Evolutionary conservation across 2,329 filamentous ascomycete species (phyloP).

Genomic region (Chaetomiaceae sp.): DNA sequence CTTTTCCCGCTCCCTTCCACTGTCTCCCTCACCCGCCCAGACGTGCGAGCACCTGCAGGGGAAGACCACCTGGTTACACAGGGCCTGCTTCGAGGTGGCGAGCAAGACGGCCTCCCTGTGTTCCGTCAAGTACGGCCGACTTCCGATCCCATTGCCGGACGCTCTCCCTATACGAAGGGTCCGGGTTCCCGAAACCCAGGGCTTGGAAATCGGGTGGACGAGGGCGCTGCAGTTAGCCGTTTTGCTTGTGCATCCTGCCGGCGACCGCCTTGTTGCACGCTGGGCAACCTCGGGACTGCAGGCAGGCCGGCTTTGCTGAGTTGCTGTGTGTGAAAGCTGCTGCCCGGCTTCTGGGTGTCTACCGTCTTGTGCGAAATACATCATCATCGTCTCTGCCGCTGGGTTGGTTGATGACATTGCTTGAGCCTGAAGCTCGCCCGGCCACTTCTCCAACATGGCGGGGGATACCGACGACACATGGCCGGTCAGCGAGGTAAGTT

Average conservation of each 20-base stretch:
- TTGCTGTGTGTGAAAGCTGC: no score
- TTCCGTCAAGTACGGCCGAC: conserved; percentile 1
- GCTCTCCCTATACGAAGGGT: conserved; percentile 1
- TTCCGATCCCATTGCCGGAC: background rate
- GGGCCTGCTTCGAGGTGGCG: no score
- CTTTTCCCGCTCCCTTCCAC: no score
- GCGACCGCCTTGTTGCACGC: conserved; percentile 13
- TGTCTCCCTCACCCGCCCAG: no score
- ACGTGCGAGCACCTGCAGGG: no score
- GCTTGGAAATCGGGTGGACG: conserved; percentile 6
- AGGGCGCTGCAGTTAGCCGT: conserved; percentile 23
- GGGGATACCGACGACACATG: conserved; percentile 40
- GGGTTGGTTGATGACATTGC: background rate
- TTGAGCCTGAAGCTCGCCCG: background rate
- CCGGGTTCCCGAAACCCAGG: conserved; percentile 4
- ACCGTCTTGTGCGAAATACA: background rate
- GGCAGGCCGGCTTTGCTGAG: no score
- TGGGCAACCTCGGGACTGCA: no score
- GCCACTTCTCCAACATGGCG: conserved; percentile 35
- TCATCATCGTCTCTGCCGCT: background rate
- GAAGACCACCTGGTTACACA: background rate
- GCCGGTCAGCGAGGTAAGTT: conserved; percentile 46
- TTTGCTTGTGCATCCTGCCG: conserved; percentile 23
- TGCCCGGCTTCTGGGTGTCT: background rate
- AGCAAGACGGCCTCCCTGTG: background rate